Percentiles rank a stretch among this genome's conserved stretches.
Evolutionary conservation across 139 green algal genomes (phyloP).

Genomic region (Nannochloris sp.): DNA sequence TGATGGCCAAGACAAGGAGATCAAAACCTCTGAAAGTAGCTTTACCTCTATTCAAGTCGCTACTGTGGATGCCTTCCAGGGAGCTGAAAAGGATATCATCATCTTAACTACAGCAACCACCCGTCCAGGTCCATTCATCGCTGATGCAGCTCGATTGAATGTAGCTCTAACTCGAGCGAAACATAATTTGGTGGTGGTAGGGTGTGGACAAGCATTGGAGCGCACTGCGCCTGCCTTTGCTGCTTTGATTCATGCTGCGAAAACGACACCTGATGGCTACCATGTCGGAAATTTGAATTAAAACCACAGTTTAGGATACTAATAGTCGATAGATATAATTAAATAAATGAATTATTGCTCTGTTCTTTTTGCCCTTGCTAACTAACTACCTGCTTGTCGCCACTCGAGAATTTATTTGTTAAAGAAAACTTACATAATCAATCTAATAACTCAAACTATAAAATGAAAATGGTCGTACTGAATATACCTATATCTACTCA

Average conservation of each 20-base stretch:
- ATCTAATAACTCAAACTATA: not conserved
- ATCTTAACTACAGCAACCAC: slow-evolving; percentile 65
- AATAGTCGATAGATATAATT: not conserved
- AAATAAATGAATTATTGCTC: not conserved
- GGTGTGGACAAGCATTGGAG: slow-evolving; percentile 25
- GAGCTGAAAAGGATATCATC: slow-evolving; percentile 72
- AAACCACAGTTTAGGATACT: too few species aligned
- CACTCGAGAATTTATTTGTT: not conserved
- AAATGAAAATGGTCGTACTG: not conserved
- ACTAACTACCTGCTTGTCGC: not conserved
- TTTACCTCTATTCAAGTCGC: slow-evolving; percentile 41
- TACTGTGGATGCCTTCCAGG: slow-evolving; percentile 85
- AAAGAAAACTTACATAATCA: not conserved
- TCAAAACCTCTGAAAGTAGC: not conserved
- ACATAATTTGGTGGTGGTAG: slow-evolving; percentile 61
- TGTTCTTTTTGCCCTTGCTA: not conserved
- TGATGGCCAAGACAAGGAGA: not conserved
- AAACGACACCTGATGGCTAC: not conserved
- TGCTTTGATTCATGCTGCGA: not conserved
- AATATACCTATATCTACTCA: too few species aligned
- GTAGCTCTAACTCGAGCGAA: slow-evolving; percentile 68
- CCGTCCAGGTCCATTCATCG: slow-evolving; percentile 21
- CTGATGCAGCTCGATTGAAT: slow-evolving; percentile 50
- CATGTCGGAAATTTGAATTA: not conserved
- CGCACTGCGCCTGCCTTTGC: slow-evolving; percentile 17